A percentile compares a stretch with the other conserved stretches of the same genome.
Conservation (phyloP, 1,284 basidiomycete genomes). For the Takashimella tepidaria region DNA sequence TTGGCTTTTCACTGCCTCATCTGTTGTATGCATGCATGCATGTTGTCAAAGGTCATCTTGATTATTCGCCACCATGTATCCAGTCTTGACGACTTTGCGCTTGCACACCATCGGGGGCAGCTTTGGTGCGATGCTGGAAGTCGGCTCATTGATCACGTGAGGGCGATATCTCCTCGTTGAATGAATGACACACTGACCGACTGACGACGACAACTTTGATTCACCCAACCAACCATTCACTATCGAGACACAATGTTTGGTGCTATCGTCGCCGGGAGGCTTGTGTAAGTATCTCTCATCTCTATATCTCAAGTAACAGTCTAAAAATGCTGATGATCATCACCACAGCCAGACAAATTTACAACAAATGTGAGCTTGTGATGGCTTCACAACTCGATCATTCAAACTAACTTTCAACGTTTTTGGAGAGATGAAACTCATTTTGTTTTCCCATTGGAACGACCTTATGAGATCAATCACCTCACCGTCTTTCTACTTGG, state of each 20-base stretch:
- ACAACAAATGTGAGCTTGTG: constrained; percentile 45
- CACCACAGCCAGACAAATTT: constrained; percentile 45
- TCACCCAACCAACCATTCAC: too few relatives aligned
- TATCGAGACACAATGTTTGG: constrained; percentile 42
- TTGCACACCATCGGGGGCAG: too few relatives aligned
- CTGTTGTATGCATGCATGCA: too few relatives aligned
- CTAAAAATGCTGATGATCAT: not conserved
- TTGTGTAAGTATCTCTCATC: constrained; percentile 36
- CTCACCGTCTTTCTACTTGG: constrained; percentile 83
- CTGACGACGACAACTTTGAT: too few relatives aligned
- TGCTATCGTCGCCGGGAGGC: constrained; percentile 45
- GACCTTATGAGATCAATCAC: constrained; percentile 77
- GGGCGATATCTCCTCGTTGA: too few relatives aligned
- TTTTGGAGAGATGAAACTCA: constrained; percentile 73
- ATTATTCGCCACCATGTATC: too few relatives aligned
- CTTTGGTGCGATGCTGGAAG: too few relatives aligned
- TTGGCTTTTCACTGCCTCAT: too few relatives aligned
- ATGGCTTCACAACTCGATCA: not conserved
- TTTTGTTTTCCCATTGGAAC: constrained; percentile 71
- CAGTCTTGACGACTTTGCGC: too few relatives aligned
- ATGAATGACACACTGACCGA: too few relatives aligned
- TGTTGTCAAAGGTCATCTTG: too few relatives aligned
- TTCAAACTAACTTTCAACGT: not conserved
- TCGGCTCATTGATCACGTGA: too few relatives aligned
- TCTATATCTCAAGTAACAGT: not conserved